A percentile compares a stretch with the other conserved stretches of the same genome.
These are phyloP conservation scores for Pyricularia pennisetigena DNA, from an alignment of 2,329 filamentous ascomycete species.

Conservation along the genomic window DNA sequence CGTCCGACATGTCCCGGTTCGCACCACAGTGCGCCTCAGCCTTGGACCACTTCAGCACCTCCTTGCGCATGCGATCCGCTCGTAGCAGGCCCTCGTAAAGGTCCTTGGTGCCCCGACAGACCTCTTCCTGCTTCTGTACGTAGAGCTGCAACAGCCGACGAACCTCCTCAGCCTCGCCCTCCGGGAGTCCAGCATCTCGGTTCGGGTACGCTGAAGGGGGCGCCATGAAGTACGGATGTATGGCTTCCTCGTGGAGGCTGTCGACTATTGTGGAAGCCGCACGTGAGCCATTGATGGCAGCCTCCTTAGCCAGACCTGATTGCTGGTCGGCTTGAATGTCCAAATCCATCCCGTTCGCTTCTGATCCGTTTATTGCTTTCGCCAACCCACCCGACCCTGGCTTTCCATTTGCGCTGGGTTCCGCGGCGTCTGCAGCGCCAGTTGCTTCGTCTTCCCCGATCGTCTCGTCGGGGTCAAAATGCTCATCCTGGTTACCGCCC, in stretches of 20 bases:
- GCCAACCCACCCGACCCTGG: background rate
- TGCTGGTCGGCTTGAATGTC: background rate
- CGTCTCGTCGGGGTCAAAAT: background rate
- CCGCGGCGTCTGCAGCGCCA: background rate
- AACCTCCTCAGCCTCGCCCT: conserved; percentile 68
- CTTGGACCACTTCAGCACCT: conserved; percentile 66
- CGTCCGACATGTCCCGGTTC: conserved; percentile 71
- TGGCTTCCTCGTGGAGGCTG: conserved; percentile 35
- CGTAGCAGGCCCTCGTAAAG: conserved; percentile 62
- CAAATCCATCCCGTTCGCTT: background rate
- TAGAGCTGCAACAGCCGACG: conserved; percentile 65
- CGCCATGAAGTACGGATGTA: conserved; percentile 67
- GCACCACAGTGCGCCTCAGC: conserved; percentile 62
- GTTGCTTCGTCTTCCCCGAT: background rate
- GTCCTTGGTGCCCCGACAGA: conserved; percentile 59
- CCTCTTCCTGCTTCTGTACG: conserved; percentile 79
- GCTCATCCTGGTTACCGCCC: background rate
- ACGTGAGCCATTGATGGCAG: background rate
- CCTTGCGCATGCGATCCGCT: conserved; percentile 61
- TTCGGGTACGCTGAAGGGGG: conserved; percentile 54
- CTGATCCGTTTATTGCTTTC: background rate
- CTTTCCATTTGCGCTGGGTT: background rate
- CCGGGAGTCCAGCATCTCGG: conserved; percentile 61
- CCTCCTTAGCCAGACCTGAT: background rate
- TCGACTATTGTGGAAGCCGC: background rate